These are phyloP conservation scores for Boechera divaricarpa DNA, from an alignment of 345 rosid species.

Conservation along the genomic window DNA sequence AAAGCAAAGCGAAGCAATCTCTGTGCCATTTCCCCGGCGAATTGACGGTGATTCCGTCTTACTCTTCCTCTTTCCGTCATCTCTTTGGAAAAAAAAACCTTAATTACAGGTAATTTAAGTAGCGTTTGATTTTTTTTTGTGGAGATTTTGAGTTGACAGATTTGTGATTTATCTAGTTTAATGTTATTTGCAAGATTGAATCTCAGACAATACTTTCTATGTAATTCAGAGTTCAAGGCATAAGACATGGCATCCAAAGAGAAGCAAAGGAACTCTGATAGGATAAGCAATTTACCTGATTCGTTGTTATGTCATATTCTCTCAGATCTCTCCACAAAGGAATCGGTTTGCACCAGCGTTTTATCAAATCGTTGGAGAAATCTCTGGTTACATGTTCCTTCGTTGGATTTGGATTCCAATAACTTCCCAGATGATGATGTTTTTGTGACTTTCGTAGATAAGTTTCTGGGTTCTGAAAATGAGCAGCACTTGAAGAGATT, in stretches of 20 bases:
- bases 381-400: constrained; percentile 33
- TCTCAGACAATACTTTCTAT: not conserved
- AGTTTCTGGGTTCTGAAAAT: constrained; percentile 24
- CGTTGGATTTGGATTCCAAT: constrained; percentile 28
- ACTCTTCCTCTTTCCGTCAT: not conserved
- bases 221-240: not conserved
- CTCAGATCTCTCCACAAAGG: constrained; percentile 28
- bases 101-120: not conserved
- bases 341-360: constrained; percentile 36
- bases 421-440: not conserved
- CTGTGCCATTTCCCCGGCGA: not conserved
- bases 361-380: constrained; percentile 35
- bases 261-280: constrained; percentile 23
- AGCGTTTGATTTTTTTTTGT: not conserved
- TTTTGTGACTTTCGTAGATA: constrained; percentile 25
- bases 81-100: not conserved
- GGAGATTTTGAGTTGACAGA: constrained; percentile 17
- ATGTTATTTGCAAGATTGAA: constrained; percentile 6
- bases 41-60: not conserved
- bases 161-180: not conserved
- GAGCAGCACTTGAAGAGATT: constrained; percentile 26
- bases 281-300: constrained; percentile 38
- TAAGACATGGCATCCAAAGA: constrained; percentile 25
- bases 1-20: not conserved
- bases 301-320: constrained; percentile 31